These are phyloP conservation scores for Nitzschia putrida DNA, from an alignment of 108 stramenopile species.

Conservation along the genomic window DNA sequence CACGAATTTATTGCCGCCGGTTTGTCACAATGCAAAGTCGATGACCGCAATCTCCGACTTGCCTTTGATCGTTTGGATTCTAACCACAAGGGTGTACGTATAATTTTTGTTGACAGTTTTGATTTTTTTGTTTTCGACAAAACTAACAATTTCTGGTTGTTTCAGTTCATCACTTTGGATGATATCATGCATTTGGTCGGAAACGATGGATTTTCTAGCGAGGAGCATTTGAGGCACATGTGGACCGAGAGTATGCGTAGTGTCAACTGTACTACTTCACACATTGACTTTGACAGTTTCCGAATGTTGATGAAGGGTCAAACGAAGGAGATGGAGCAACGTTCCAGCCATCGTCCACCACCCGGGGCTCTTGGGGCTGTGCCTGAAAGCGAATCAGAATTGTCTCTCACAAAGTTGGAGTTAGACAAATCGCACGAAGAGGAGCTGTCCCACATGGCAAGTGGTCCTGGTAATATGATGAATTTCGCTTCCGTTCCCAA, in stretches of 20 bases:
- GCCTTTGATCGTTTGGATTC: conserved; percentile 79
- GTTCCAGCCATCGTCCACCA: background rate
- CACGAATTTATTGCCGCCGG: conserved; percentile 87
- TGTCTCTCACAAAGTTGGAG: background rate
- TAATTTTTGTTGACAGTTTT: background rate
- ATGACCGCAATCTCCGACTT: conserved; percentile 77
- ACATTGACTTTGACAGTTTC: conserved; percentile 81
- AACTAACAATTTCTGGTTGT: background rate
- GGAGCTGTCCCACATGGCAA: background rate
- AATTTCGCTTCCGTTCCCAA: conserved; percentile 17
- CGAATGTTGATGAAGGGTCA: conserved; percentile 88
- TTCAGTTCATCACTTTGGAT: conserved; percentile 73
- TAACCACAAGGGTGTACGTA: conserved; percentile 66
- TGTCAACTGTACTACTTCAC: conserved; percentile 53
- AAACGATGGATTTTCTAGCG: conserved; percentile 60
- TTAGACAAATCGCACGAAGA: background rate
- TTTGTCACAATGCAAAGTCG: conserved; percentile 73
- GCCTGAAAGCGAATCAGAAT: conserved; percentile 10
- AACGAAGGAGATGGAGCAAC: conserved; percentile 41
- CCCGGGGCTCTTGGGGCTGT: background rate
- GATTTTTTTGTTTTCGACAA: background rate
- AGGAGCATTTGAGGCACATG: conserved; percentile 74
- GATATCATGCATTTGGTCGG: conserved; percentile 88
- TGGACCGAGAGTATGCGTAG: conserved; percentile 74
- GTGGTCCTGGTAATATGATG: conserved; percentile 37